A percentile compares a stretch with the other conserved stretches of the same genome.
phyloP scores from a whole-genome alignment of 2,329 filamentous ascomycete species.

The Alternaria triticimaculans region DNA sequence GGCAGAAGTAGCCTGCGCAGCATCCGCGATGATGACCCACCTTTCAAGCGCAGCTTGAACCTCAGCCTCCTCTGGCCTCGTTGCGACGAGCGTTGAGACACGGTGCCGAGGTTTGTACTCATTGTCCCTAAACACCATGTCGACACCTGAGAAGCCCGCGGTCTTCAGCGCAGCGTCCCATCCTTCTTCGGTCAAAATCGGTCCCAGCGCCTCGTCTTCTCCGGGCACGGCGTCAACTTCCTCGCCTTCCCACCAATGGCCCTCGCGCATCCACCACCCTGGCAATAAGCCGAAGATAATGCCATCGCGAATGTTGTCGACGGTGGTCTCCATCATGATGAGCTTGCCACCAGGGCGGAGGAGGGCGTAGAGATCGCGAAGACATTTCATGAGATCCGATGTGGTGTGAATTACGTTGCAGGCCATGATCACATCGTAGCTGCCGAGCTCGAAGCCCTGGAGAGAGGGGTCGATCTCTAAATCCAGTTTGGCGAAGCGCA shows the following conservation, averaged over 20 bases:
- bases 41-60: slow-evolving; percentile 2
- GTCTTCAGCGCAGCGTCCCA: slow-evolving; percentile 29
- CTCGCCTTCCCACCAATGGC: slow-evolving; percentile 14
- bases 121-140: slow-evolving; percentile 10
- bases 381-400: slow-evolving; percentile 3
- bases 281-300: slow-evolving; percentile 16
- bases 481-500: slow-evolving; percentile 18
- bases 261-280: slow-evolving; percentile 14
- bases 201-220: slow-evolving; percentile 5
- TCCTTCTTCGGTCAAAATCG: slow-evolving; percentile 9
- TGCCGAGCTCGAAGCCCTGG: slow-evolving; percentile 16
- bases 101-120: slow-evolving; percentile 7
- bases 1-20: background rate
- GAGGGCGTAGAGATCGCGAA: slow-evolving; percentile 3
- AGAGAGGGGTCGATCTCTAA: slow-evolving; percentile 3
- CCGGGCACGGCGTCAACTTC: slow-evolving; percentile 4
- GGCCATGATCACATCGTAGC: slow-evolving; percentile 27
- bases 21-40: slow-evolving; percentile 5
- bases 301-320: slow-evolving; percentile 4
- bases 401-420: slow-evolving; percentile 19
- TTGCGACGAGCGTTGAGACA: background rate
- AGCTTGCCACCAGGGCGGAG: slow-evolving; percentile 17
- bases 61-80: slow-evolving; percentile 13
- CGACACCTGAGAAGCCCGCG: slow-evolving; percentile 10
- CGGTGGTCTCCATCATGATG: slow-evolving; percentile 12